These are phyloP conservation scores for Lasiodiplodia sp. DNA, from an alignment of 2,329 filamentous ascomycete genomes.

Conservation along the genomic window DNA sequence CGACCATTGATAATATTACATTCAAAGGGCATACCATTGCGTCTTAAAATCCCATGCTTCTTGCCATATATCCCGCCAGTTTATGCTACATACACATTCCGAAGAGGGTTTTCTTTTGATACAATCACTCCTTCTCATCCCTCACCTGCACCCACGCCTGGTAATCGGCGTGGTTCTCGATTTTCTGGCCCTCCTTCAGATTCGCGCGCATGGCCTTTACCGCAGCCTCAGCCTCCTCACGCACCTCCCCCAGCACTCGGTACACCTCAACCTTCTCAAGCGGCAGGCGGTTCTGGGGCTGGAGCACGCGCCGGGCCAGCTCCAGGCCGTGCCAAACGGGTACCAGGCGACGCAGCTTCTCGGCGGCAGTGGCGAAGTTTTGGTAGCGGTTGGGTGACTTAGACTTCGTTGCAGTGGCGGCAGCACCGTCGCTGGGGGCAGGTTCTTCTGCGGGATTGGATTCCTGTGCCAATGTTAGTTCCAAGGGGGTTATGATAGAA, in stretches of 20 bases:
- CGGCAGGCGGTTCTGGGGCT: conserved; percentile 42
- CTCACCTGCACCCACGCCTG: neutral
- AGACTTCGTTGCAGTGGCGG: conserved; percentile 1
- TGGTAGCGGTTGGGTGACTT: neutral
- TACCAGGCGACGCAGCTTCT: conserved; percentile 37
- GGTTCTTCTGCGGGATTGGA: neutral
- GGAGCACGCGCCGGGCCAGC: conserved; percentile 51
- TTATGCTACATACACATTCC: neutral
- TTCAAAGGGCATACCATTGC: neutral
- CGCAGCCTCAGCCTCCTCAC: neutral
- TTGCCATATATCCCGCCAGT: neutral
- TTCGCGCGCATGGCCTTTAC: neutral
- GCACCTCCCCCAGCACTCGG: neutral
- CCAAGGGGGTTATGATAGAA: neutral
- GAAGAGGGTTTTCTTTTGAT: neutral
- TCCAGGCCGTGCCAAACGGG: conserved; percentile 54
- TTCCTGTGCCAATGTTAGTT: neutral
- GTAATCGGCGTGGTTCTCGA: neutral
- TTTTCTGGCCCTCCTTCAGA: neutral
- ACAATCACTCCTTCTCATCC: neutral
- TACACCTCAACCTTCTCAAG: conserved; percentile 35
- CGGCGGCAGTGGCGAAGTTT: conserved; percentile 35
- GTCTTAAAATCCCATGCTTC: neutral
- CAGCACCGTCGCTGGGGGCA: neutral
- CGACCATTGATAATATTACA: neutral